Percentiles rank a stretch among this genome's conserved stretches.
Conservation (phyloP, 768 basidiomycete genomes). For the Psilocybe tampanensis region DNA sequence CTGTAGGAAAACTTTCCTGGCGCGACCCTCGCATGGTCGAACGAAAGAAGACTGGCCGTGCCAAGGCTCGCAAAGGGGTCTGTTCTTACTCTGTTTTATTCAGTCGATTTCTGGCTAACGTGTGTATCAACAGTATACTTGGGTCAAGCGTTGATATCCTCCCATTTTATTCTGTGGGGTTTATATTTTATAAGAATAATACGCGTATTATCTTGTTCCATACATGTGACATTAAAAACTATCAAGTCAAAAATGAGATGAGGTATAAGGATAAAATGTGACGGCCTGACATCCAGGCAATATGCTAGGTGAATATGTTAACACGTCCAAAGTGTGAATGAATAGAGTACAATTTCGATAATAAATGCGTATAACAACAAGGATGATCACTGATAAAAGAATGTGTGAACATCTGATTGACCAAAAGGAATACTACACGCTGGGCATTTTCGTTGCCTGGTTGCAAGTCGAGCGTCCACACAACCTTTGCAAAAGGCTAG, state of each 20-base stretch:
- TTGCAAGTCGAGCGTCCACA: constrained; percentile 84
- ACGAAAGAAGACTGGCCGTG: constrained; percentile 92
- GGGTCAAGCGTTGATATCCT: constrained; percentile 87
- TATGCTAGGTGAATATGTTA: constrained; percentile 11
- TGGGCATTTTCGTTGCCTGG: constrained; percentile 93
- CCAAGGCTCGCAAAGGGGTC: constrained; percentile 92
- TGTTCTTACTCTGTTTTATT: constrained; percentile 33
- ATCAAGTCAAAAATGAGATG: constrained; percentile 15
- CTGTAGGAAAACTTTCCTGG: constrained; percentile 77
- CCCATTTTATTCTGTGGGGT: constrained; percentile 4
- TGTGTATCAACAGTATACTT: constrained; percentile 65
- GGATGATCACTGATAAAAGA: constrained; percentile 48
- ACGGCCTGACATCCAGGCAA: constrained; percentile 11
- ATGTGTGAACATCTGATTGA: constrained; percentile 69
- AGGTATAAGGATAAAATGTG: constrained; percentile 21
- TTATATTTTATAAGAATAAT: constrained; percentile 15
- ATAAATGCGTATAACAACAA: constrained; percentile 15
- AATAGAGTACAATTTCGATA: constrained; percentile 18
- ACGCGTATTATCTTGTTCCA: constrained; percentile 19
- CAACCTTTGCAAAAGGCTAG: constrained; percentile 85
- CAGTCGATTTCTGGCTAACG: constrained; percentile 1
- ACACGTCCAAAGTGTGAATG: constrained; percentile 15
- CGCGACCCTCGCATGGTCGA: constrained; percentile 98
- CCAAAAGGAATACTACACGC: constrained; percentile 84
- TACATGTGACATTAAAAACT: constrained; percentile 19